Evolutionary conservation across 495 filamentous ascomycete genomes (phyloP).

Genomic region (Parathielavia appendiculata): DNA sequence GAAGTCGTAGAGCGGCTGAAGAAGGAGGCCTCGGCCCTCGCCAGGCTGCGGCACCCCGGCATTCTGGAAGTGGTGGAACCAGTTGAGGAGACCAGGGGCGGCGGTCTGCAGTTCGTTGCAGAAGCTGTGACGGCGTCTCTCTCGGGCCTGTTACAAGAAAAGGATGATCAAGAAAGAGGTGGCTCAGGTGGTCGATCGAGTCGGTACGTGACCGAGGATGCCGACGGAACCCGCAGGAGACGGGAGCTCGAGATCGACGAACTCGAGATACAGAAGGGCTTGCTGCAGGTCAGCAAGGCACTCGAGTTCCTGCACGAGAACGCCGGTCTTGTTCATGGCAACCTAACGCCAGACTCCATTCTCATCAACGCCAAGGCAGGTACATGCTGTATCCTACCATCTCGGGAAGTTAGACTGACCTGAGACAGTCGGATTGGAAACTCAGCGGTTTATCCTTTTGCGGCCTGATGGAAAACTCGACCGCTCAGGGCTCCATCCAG

Average conservation of each 20-base stretch:
- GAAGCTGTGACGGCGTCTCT: slow-evolving; percentile 84
- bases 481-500: slow-evolving; percentile 58
- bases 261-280: slow-evolving; percentile 92
- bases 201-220: slow-evolving; percentile 77
- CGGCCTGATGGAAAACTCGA: slow-evolving; percentile 65
- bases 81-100: slow-evolving; percentile 85
- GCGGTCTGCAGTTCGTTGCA: slow-evolving; percentile 92
- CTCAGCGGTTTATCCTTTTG: slow-evolving; percentile 90
- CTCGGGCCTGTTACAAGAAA: slow-evolving; percentile 75
- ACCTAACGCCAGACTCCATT: slow-evolving; percentile 92
- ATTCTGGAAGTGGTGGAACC: slow-evolving; percentile 91
- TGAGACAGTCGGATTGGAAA: slow-evolving; percentile 84
- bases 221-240: slow-evolving; percentile 64
- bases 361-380: slow-evolving; percentile 85
- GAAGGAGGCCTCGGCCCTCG: slow-evolving; percentile 82
- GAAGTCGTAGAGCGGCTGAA: slow-evolving; percentile 87
- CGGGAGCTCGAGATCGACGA: slow-evolving; percentile 94
- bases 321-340: slow-evolving; percentile 86
- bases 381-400: slow-evolving; percentile 5
- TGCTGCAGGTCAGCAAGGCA: slow-evolving; percentile 88
- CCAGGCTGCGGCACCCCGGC: slow-evolving; percentile 80
- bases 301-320: slow-evolving; percentile 96
- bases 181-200: slow-evolving; percentile 63
- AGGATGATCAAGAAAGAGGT: slow-evolving; percentile 77
- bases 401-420: slow-evolving; percentile 18